Percentiles rank a stretch among this genome's conserved stretches.
phyloP scores from a whole-genome alignment of 176 grass and related monocot genomes.

The Panicum miliaceum region DNA sequence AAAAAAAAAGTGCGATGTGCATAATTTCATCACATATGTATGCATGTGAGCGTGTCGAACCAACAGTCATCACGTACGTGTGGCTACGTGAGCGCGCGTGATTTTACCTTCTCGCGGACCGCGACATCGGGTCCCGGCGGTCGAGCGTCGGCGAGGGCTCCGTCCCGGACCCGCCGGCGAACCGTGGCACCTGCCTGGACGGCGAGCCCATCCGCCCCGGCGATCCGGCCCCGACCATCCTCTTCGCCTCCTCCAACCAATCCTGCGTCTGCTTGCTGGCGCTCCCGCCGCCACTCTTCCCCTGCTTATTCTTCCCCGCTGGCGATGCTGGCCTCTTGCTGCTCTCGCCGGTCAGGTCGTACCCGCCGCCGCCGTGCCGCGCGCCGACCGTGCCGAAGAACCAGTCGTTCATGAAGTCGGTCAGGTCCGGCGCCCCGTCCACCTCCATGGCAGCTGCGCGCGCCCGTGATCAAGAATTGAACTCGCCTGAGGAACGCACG shows the following conservation, averaged over 20 bases:
- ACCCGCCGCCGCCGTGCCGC: conserved; percentile 35
- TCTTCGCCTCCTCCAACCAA: conserved; percentile 69
- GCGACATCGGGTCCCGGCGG: conserved; percentile 67
- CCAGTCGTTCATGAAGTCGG: conserved; percentile 88
- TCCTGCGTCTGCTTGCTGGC: conserved; percentile 63
- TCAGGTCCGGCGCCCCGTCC: conserved; percentile 55
- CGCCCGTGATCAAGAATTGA: too few relatives aligned
- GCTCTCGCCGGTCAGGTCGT: conserved; percentile 51
- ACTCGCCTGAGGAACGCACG: too few relatives aligned
- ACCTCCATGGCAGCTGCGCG: conserved; percentile 38
- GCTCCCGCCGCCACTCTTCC: conserved; percentile 17
- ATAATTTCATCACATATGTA: too few relatives aligned
- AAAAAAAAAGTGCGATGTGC: too few relatives aligned
- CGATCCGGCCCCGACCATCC: conserved; percentile 56
- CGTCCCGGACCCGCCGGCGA: conserved; percentile 41
- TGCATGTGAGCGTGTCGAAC: too few relatives aligned
- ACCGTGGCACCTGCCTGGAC: conserved; percentile 52
- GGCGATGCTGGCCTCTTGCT: conserved; percentile 27
- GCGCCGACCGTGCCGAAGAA: conserved; percentile 63
- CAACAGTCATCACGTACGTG: too few relatives aligned
- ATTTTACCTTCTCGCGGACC: conserved; percentile 65
- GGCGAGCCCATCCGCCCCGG: conserved; percentile 50
- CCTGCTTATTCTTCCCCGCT: conserved; percentile 32
- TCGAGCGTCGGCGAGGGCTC: conserved; percentile 55
- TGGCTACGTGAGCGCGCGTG: background rate